Base-by-base conservation (phyloP, 2,329 filamentous ascomycete species). In the Cucurbitaria berberidis region DNA sequence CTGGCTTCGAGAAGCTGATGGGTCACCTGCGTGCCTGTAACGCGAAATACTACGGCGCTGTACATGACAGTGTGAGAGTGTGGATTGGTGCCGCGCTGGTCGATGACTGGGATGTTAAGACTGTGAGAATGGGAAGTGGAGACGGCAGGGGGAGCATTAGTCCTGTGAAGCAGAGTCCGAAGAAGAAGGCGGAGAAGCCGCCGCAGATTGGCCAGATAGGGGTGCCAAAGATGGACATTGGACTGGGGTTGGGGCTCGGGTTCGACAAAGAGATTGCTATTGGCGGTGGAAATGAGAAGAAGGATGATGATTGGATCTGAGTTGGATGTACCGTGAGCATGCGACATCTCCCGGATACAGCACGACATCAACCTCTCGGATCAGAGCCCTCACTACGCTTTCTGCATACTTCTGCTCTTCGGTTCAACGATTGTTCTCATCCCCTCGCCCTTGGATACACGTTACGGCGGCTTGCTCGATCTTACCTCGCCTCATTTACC, bases 31-130 rank as follows among this genome's bases (percentile, higher is more conserved):
- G 95, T 5, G 88, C 93, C 15, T 98, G 93, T 81, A 99, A 98
- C 74, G 93, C 97, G 76, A 98, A 98, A 74, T 96, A 98, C 74
- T 98, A 99, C 72, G 89, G 90, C 2, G 87, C 89, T 43, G 90
- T 99, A 3, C 95, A 99, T 72, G 91, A 93, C 64, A 91, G 88
- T 1, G 81, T 98, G 59, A 86, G 89, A 48, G 93, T 90, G 6
- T 99, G 93, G 93, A 89, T 97, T 16, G 88, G 88, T 0, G 95
- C 93, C 0, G 93, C 91, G 0, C 82, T 81, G 24, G 92, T 93
- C 55, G 95, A 99, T 74, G 90, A 86, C 40, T 99, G 95, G 93
- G 86, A 91, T 45, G 88, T 92, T 38, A 83, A 84, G 46, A 87
- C 89, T 67, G 93, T 98, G 21, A 82, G 93, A 46, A 91, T 89